Evolutionary conservation across 75 land plant species (phyloP).

Genomic region (Cryptomeria japonica): DNA sequence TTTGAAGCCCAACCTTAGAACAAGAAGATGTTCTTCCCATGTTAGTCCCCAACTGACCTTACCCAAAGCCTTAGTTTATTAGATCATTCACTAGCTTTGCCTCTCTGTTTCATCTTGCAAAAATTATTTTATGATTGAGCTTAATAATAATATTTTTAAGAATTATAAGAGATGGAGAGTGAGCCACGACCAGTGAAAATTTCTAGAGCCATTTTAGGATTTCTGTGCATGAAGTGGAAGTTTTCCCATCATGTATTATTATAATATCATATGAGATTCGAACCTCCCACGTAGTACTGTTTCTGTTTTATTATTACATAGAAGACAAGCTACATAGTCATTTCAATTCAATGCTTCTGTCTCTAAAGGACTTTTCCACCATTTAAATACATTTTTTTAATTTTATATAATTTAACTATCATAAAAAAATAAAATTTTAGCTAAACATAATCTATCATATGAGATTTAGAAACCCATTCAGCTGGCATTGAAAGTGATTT

Average conservation of each 20-base stretch:
- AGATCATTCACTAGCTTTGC: background rate
- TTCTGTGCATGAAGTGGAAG: slow-evolving; percentile 9
- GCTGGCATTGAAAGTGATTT: background rate
- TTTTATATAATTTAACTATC: no score
- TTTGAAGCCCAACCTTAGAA: slow-evolving; percentile 7
- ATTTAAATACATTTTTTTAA: no score
- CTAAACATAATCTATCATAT: no score
- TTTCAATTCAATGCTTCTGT: background rate
- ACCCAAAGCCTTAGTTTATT: background rate
- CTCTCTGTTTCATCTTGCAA: background rate
- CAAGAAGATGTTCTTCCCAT: slow-evolving; percentile 10
- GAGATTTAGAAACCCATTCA: background rate
- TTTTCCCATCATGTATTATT: background rate
- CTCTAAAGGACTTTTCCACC: background rate
- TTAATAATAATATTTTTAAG: no score
- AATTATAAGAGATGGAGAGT: background rate
- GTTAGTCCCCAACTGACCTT: background rate
- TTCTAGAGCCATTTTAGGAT: background rate
- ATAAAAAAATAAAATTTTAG: no score
- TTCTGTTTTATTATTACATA: no score
- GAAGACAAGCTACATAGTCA: background rate
- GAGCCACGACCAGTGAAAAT: background rate
- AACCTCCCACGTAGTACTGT: background rate
- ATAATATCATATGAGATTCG: background rate
- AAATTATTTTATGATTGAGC: background rate